Evolutionary conservation across 768 basidiomycete genomes (phyloP), one percentile per base, ranked within the genome.

Genomic region (Rhizopogon sp.): DNA sequence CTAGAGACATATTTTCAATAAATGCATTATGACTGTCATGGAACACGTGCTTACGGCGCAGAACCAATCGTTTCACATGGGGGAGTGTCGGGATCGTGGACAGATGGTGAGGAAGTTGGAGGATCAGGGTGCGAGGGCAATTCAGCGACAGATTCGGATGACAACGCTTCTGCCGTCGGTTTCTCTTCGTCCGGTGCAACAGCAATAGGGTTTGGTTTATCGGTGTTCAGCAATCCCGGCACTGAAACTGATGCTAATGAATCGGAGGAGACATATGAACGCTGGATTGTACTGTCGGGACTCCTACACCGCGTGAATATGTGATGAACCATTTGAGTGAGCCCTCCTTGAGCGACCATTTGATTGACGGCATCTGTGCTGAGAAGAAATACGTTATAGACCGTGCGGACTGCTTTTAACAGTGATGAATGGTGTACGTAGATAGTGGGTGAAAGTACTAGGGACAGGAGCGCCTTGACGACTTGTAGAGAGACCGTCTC

Each of bases 281-380:
- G 52, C 56, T 55, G 43, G 31, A 57, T 41, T 45, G 56, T 33
- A 55, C 55, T 54, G 54, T 61, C 60, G 29, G 58, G 66, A 29
- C 76, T 63, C 66, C 78, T 78, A 64, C 91, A 92, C 20, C 97
- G 82, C 13, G 88, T 80, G 68, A 99, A 98, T 54, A 98, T 85
- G 64, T 98, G 95, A 63, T 97, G 90, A 3, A 98, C 94, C 87
- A 99, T 98, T 70, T 99, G 97, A 0, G 93, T 94, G 16, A 99
- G 80, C 16, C 95, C 93, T 17, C 96, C 97, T 70, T 99, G 97
- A 16, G 97, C 97, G 39, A 99, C 96, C 76, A 91, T 95, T 72
- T 98, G 97, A 61, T 96, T 98, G 49, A 94, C 89, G 5, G 88
- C 81, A 64, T 96, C 93, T 20, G 81, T 79, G 62, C 92, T 94